Conservation (phyloP, 2,329 filamentous ascomycete species). For the Mycosphaerella arachidis region DNA sequence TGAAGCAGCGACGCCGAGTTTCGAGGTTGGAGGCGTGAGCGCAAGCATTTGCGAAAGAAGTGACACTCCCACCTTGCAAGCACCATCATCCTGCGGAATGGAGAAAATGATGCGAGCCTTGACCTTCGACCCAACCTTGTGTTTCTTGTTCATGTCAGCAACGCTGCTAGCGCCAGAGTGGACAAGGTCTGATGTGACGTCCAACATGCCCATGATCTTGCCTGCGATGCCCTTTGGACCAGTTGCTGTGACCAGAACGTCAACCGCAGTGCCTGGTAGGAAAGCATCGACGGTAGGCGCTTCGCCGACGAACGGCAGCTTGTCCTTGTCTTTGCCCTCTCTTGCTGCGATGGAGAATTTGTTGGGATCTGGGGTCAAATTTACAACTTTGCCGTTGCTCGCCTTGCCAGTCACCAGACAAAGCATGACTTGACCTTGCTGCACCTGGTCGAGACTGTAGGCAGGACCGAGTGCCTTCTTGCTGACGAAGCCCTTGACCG, state of each 20-base stretch:
- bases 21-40: constrained; percentile 46
- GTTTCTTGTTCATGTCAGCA: constrained; percentile 69
- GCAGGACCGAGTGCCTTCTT: constrained; percentile 71
- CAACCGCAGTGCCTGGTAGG: constrained; percentile 84
- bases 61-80: constrained; percentile 81
- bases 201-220: constrained; percentile 86
- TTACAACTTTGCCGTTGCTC: constrained; percentile 75
- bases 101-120: constrained; percentile 85
- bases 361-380: constrained; percentile 70
- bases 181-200: constrained; percentile 84
- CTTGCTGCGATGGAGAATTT: constrained; percentile 22
- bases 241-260: constrained; percentile 75
- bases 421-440: constrained; percentile 79
- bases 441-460: constrained; percentile 62
- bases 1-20: constrained; percentile 34
- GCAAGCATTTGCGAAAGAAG: constrained; percentile 77
- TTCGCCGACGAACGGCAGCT: constrained; percentile 51
- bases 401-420: constrained; percentile 74
- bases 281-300: constrained; percentile 87
- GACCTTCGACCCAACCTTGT: constrained; percentile 77
- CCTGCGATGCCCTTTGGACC: constrained; percentile 72
- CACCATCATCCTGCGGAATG: constrained; percentile 67
- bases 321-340: constrained; percentile 17
- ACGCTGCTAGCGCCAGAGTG: constrained; percentile 72
- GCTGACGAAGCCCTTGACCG: constrained; percentile 76